Conservation (phyloP, 257 asterid species). For the Fraxinus anomala region DNA sequence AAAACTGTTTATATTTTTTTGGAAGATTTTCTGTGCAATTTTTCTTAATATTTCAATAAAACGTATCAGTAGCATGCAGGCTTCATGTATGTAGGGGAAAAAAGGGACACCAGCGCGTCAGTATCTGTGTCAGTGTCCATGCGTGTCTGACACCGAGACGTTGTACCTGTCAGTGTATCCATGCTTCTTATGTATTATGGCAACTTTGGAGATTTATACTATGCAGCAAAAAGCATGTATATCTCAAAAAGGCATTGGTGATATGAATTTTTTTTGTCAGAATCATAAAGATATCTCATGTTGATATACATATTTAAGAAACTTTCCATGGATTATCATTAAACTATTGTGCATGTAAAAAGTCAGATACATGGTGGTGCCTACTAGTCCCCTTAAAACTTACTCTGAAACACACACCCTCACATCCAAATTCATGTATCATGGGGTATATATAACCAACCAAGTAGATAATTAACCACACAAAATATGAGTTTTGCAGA, state of each 20-base stretch:
- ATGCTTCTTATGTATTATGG: background rate
- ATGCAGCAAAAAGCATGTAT: background rate
- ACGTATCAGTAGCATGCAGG: background rate
- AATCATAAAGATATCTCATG: background rate
- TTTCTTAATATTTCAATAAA: background rate
- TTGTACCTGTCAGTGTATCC: background rate
- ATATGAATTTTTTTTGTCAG: background rate
- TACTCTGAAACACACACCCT: background rate
- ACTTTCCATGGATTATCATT: background rate
- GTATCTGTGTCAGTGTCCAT: background rate
- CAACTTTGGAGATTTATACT: background rate
- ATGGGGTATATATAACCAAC: conserved; percentile 9
- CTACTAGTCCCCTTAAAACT: background rate
- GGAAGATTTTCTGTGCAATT: background rate
- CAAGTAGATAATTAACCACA: background rate
- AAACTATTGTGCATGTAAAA: background rate
- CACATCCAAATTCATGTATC: background rate
- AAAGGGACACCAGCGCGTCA: background rate
- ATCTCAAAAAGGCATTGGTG: background rate
- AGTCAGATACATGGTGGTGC: background rate
- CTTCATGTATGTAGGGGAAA: background rate
- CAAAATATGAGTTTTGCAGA: conserved; percentile 30
- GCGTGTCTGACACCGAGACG: background rate
- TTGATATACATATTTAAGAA: background rate
- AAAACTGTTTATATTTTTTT: background rate